phyloP scores from a whole-genome alignment of 108 stramenopile genomes.

The Cyclotella baltica region DNA sequence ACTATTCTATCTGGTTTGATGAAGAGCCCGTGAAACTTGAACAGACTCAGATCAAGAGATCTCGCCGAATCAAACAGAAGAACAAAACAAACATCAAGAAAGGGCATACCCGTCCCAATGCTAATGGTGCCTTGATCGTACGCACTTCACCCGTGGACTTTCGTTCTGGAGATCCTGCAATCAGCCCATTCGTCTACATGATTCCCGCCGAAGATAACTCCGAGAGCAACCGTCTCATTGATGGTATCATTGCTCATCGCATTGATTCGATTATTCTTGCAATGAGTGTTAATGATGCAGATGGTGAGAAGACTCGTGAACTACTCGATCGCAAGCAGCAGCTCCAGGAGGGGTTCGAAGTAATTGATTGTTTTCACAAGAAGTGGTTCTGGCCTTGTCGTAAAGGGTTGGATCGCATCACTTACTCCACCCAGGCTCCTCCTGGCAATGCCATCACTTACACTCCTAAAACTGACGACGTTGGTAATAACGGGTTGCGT shows the following conservation, averaged over 20 bases:
- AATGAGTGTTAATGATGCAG: not conserved
- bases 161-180: slow-evolving; percentile 19
- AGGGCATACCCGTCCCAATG: slow-evolving; percentile 36
- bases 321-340: not conserved
- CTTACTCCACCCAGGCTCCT: slow-evolving; percentile 10
- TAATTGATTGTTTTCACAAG: not conserved
- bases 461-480: not conserved
- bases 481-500: not conserved
- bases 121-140: slow-evolving; percentile 42
- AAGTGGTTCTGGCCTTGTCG: slow-evolving; percentile 22
- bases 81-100: slow-evolving; percentile 41
- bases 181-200: slow-evolving; percentile 49
- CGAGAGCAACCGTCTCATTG: slow-evolving; percentile 19
- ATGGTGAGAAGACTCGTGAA: not conserved
- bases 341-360: not conserved
- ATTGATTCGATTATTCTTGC: slow-evolving; percentile 21
- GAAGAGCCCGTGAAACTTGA: slow-evolving; percentile 32
- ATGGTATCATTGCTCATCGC: slow-evolving; percentile 26
- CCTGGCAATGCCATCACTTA: slow-evolving; percentile 20
- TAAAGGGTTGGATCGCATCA: slow-evolving; percentile 8
- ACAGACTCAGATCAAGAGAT: slow-evolving; percentile 48
- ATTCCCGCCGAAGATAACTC: slow-evolving; percentile 38
- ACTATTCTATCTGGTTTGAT: slow-evolving; percentile 47
- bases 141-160: slow-evolving; percentile 45
- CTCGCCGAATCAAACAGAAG: slow-evolving; percentile 45